Evolutionary conservation across 257 asterid genomes (phyloP).

Genomic region (Solanum bulbocastanum): DNA sequence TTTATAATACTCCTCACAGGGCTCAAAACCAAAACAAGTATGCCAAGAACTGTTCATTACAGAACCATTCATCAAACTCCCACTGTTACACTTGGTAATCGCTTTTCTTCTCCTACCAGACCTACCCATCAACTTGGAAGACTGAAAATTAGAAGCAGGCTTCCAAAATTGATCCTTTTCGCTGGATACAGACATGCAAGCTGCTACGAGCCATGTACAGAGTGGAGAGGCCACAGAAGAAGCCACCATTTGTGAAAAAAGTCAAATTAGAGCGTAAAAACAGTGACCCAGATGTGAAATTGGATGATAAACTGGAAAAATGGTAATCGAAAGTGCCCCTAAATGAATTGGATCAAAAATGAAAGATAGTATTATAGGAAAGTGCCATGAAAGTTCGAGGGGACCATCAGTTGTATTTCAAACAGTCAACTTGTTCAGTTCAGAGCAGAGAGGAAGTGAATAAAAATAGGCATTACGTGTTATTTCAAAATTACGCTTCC

Average conservation of each 20-base stretch:
- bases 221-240: constrained; percentile 25
- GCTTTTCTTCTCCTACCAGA: constrained; percentile 9
- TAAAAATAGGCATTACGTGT: not conserved
- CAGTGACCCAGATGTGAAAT: not conserved
- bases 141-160: not conserved
- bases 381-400: not conserved
- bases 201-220: constrained; percentile 36
- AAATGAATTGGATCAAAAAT: not conserved
- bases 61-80: constrained; percentile 10
- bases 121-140: constrained; percentile 12
- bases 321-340: not conserved
- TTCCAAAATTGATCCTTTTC: constrained; percentile 7
- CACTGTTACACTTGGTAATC: constrained; percentile 4
- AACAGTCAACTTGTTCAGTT: not conserved
- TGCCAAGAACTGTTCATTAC: constrained; percentile 10
- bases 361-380: not conserved
- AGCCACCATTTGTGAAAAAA: constrained; percentile 7
- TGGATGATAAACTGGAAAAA: not conserved
- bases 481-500: not conserved
- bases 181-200: constrained; percentile 26
- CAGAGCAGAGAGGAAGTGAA: not conserved
- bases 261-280: not conserved
- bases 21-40: constrained; percentile 14
- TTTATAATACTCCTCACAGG: constrained; percentile 18
- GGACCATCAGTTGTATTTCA: not conserved